These are phyloP conservation scores for Cyberlindnera maritima DNA, from an alignment of 805 yeast genomes.

Conservation along the genomic window DNA sequence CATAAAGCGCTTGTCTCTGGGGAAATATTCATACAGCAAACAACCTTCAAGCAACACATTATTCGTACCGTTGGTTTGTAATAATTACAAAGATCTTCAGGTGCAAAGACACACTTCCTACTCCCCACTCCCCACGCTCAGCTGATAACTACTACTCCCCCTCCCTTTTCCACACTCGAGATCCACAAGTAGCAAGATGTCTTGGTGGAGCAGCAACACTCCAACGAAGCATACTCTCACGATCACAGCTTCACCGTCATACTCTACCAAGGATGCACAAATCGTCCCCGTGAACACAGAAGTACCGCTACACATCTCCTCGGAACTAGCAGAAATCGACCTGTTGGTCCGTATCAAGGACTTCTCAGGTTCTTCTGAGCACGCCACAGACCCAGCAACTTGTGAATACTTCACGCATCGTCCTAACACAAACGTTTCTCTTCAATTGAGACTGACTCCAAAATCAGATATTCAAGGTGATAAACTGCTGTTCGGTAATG, in stretches of 20 bases:
- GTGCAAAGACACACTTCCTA: too few species aligned
- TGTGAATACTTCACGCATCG: conserved; percentile 25
- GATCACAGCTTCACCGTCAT: conserved; percentile 7
- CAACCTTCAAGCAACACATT: too few species aligned
- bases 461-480: conserved; percentile 42
- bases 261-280: neutral
- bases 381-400: conserved; percentile 29
- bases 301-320: conserved; percentile 34
- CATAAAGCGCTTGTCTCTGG: too few species aligned
- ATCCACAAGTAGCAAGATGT: neutral
- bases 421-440: conserved; percentile 30
- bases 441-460: conserved; percentile 43
- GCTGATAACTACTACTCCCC: too few species aligned
- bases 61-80: too few species aligned
- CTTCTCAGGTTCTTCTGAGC: conserved; percentile 43
- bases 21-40: too few species aligned
- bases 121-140: too few species aligned
- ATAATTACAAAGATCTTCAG: too few species aligned
- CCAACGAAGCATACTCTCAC: conserved; percentile 4
- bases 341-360: conserved; percentile 43
- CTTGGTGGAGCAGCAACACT: conserved; percentile 12
- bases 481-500: conserved; percentile 66
- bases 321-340: conserved; percentile 38
- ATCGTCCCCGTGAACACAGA: conserved; percentile 35
- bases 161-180: neutral